Evolutionary conservation across 2,329 filamentous ascomycete species (phyloP), one percentile per base, ranked within the genome.

Genomic region (Fusarium sp.): DNA sequence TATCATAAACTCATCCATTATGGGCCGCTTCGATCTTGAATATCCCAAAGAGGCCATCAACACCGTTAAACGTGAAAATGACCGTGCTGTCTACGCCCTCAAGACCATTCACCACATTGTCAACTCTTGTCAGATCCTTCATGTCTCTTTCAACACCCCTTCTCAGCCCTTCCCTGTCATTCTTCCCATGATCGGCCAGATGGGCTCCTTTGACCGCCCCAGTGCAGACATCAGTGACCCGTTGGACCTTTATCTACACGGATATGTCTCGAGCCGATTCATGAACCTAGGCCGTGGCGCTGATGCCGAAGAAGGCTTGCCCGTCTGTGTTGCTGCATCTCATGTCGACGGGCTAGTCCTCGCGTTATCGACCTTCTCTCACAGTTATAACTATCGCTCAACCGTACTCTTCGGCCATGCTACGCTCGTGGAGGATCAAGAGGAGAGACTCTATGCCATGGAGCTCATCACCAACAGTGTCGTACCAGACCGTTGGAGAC

Each of bases 321-420:
- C 93, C 2, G 81, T 97, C 42, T 91, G 88, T 74, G 84, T 96
- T 34, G 86, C 91, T 22, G 92, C 92, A 2, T 92, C 89, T 45
- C 89, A 91, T 76, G 81, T 97, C 39, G 93, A 97, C 80, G 94
- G 93, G 39, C 83, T 96, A 53, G 90, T 97, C 10, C 87, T 97
- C 33, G 87, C 92, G 20, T 86, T 97, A 15, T 94, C 93, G 0
- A 92, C 93, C 14, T 92, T 93, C 82, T 88, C 87, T 62, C 93
- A 97, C 83, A 92, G 88, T 81, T 95, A 93, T 83, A 95, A 97
- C 83, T 97, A 96, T 82, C 92, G 93, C 66, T 93, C 90, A 39
- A 92, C 92, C 13, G 83, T 94, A 10, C 84, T 96, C 14, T 94
- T 95, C 75, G 94, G 94, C 2, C 87, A 90, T 76, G 94, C 91